Evolutionary conservation across 1,284 basidiomycete genomes (phyloP).

Genomic region (Boletus calvinii): DNA sequence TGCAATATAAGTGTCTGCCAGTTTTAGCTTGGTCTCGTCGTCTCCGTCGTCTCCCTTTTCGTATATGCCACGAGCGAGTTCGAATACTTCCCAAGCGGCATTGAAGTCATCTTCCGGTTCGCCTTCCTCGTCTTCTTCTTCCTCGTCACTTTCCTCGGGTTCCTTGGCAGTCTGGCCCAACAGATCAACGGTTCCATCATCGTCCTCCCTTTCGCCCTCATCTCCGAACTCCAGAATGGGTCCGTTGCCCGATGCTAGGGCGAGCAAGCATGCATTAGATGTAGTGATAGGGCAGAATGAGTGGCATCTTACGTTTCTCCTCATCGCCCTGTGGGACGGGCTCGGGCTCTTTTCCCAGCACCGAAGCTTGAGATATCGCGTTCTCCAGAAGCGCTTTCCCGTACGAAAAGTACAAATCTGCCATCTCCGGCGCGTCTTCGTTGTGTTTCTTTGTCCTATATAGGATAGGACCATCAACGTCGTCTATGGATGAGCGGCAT

Average conservation of each 20-base stretch:
- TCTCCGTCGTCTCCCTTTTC: slow-evolving; percentile 60
- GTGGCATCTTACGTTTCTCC: slow-evolving; percentile 38
- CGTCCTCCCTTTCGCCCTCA: slow-evolving; percentile 59
- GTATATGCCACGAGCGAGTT: slow-evolving; percentile 83
- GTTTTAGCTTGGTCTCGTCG: slow-evolving; percentile 65
- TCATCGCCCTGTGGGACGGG: slow-evolving; percentile 48
- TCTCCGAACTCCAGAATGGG: slow-evolving; percentile 75
- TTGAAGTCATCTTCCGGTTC: slow-evolving; percentile 93
- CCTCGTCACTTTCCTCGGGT: slow-evolving; percentile 44
- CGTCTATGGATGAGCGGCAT: slow-evolving; percentile 19
- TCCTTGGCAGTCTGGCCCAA: slow-evolving; percentile 54
- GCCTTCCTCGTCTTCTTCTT: slow-evolving; percentile 45
- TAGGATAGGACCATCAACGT: slow-evolving; percentile 14
- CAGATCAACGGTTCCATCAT: slow-evolving; percentile 56
- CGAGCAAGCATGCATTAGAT: not conserved
- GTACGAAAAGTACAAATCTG: slow-evolving; percentile 83
- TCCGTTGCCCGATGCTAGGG: slow-evolving; percentile 37
- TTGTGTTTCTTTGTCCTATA: slow-evolving; percentile 67
- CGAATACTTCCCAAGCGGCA: slow-evolving; percentile 91
- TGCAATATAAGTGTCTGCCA: slow-evolving; percentile 82
- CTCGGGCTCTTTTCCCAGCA: slow-evolving; percentile 80
- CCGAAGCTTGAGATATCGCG: slow-evolving; percentile 75
- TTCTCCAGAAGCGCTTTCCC: slow-evolving; percentile 88
- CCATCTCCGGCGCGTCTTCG: slow-evolving; percentile 75
- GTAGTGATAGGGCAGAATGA: slow-evolving; percentile 1